phyloP scores from a whole-genome alignment of 495 filamentous ascomycete species.

The Amniculicola lignicola region DNA sequence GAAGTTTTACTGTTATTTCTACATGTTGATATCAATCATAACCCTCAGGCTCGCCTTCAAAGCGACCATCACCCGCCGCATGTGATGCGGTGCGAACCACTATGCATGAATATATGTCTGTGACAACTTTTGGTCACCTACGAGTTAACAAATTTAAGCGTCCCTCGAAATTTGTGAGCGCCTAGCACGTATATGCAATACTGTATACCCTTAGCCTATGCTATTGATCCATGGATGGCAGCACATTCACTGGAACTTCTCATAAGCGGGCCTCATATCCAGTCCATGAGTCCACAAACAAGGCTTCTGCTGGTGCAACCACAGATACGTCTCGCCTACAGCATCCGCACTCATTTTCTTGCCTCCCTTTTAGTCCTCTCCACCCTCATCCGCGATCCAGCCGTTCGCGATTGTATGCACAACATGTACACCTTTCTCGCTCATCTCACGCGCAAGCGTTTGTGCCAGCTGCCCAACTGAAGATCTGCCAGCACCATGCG shows the following conservation, averaged over 20 bases:
- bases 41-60: too few species aligned
- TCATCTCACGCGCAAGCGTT: constrained; percentile 49
- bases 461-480: constrained; percentile 48
- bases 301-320: constrained; percentile 35
- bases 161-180: too few species aligned
- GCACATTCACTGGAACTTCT: constrained; percentile 31
- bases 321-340: constrained; percentile 50
- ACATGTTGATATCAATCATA: too few species aligned
- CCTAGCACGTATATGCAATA: too few species aligned
- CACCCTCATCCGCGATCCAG: constrained; percentile 46
- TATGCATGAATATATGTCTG: too few species aligned
- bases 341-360: constrained; percentile 49
- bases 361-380: constrained; percentile 43
- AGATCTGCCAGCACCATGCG: constrained; percentile 48
- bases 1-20: too few species aligned
- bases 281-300: constrained; percentile 26
- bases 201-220: too few species aligned
- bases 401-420: constrained; percentile 51
- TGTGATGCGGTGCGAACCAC: too few species aligned
- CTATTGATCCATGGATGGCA: too few species aligned
- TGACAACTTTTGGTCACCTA: too few species aligned
- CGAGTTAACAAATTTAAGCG: too few species aligned
- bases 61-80: too few species aligned
- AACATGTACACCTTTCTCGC: constrained; percentile 47
- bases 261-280: constrained; percentile 23